Evolutionary conservation across 345 rosid species (phyloP), one percentile per base, ranked within the genome.

Genomic region (Anacardium occidentale): DNA sequence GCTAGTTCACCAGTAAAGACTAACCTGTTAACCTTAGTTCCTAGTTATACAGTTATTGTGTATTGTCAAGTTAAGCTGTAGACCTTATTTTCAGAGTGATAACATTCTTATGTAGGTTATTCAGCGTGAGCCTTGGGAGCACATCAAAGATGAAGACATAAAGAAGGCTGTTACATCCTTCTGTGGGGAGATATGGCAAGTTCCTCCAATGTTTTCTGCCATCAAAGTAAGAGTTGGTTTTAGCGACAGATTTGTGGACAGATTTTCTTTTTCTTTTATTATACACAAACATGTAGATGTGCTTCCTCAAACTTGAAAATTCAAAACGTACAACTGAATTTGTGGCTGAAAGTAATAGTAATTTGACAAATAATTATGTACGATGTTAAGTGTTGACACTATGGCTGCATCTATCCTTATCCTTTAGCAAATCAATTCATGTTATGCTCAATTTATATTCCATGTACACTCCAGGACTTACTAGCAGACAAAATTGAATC

Each of bases 181-280:
- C 83, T 69, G 78, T 74, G 99, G 99, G 69, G 97, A 92, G 82
- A 92, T 92, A 85, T 94, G 97, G 97, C 99, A 95, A 89, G 99
- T 95, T 80, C 99, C 99, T 47, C 99, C 98, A 10, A 95, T 95
- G 99, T 95, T 92, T 85, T 95, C 99, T 59, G 99, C 99, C 24
- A 89, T 95, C 73, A 95, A 95, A 81, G 99, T 95, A 79, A 84
- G 89, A 76, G 69, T n/a, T 59, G 21, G 62, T 24, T 22, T 44
- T 34, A 42, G 59, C 26, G 10, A 65, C 48, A 20, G 3, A 26
- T 47, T 1, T 20, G 32, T n/a, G 13, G 20, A 25, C n/a, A 54
- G 53, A 22, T 79, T 40, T 53, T 37, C 8, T 37, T 37, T 53
- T 56, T 25, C 64, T 42, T 44, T 44, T 44, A 34, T 65, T 65